phyloP scores from a whole-genome alignment of 805 yeast species.

The Metschnikowia matae region DNA sequence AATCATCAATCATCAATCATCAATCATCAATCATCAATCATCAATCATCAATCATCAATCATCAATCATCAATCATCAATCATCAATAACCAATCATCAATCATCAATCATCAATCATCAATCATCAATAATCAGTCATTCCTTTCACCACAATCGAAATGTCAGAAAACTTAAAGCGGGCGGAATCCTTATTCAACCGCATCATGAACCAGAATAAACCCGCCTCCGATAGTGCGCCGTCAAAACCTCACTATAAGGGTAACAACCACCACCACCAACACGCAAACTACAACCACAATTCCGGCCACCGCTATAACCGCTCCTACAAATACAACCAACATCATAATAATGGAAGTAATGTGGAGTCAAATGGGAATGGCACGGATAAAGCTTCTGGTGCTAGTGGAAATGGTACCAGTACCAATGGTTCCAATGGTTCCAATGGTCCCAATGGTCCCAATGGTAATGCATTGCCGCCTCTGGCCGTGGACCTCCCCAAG shows the following conservation, averaged over 20 bases:
- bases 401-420: neutral
- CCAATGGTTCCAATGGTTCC: neutral
- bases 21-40: too few relatives aligned
- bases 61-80: too few relatives aligned
- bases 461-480: neutral
- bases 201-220: slow-evolving; percentile 39
- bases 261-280: slow-evolving; percentile 1
- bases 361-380: too few relatives aligned
- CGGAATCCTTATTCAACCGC: slow-evolving; percentile 43
- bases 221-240: slow-evolving; percentile 2
- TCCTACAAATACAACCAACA: slow-evolving; percentile 8
- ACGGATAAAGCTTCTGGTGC: too few relatives aligned
- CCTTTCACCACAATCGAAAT: slow-evolving; percentile 13
- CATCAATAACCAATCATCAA: too few relatives aligned
- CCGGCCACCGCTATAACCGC: slow-evolving; percentile 8
- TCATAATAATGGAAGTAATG: neutral
- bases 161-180: slow-evolving; percentile 46
- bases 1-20: too few relatives aligned
- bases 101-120: too few relatives aligned
- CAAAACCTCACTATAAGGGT: slow-evolving; percentile 7
- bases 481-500: slow-evolving; percentile 27
- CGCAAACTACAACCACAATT: slow-evolving; percentile 3
- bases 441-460: neutral
- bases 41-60: too few relatives aligned
- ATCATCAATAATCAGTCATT: too few relatives aligned